Evolutionary conservation across 2,329 filamentous ascomycete species (phyloP).

Genomic region (Verticillium albo-atrum): DNA sequence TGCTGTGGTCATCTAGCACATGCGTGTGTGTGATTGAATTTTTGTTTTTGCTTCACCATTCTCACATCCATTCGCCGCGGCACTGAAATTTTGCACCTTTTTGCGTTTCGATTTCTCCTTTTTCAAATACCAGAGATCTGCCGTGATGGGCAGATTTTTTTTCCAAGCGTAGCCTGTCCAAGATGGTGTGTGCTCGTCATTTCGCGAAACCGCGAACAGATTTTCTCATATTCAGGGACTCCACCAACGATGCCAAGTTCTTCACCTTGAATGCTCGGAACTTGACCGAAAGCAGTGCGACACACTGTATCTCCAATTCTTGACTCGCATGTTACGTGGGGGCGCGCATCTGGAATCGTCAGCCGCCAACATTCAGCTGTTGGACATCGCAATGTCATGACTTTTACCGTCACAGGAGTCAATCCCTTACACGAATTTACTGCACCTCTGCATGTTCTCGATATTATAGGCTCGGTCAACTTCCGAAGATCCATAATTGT

Average conservation of each 20-base stretch:
- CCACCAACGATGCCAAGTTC: neutral
- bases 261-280: neutral
- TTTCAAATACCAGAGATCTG: too few relatives aligned
- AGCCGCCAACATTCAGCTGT: neutral
- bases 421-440: neutral
- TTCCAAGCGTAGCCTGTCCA: too few relatives aligned
- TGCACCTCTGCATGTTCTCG: neutral
- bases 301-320: neutral
- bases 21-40: fast-evolving
- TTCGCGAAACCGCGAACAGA: too few relatives aligned
- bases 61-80: too few relatives aligned
- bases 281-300: neutral
- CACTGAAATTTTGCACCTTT: too few relatives aligned
- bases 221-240: too few relatives aligned
- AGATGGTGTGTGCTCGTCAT: too few relatives aligned
- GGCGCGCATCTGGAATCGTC: neutral
- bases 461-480: conserved; percentile 7
- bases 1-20: conserved; percentile 12
- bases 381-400: neutral
- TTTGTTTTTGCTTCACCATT: neutral
- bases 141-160: too few relatives aligned
- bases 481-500: neutral
- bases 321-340: neutral
- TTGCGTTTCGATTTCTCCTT: too few relatives aligned
- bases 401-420: neutral